Evolutionary conservation across 1,139 yeast species (phyloP), one percentile per base, ranked within the genome.

Genomic region (Candida dubliniensis): DNA sequence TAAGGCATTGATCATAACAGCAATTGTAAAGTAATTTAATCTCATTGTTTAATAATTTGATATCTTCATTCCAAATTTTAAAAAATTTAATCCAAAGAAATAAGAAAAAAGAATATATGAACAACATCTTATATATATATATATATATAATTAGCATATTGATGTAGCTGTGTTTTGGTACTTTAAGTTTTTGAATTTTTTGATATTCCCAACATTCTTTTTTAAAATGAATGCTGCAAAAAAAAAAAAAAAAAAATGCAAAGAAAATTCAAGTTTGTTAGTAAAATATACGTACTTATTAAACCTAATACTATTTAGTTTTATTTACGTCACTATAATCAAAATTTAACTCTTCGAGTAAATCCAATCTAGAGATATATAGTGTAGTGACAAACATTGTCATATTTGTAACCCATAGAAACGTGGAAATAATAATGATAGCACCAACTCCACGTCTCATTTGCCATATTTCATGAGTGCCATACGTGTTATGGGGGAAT

Each of bases 381-480:
- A 68, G 52, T 0, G 76, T 69, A 8, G 77, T 72, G 12, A 69
- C 47, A 45, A 70, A 72, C 66, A 69, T 68, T 4, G 68, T 66
- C 45, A 71, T 53, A 43, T 68, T 69, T 25, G 60, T 57, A 10
- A 71, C 48, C 79, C 79, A 74, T 18, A 71, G 43, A 38, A 74
- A 67, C 4, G 72, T 66, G 2, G 75, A 69, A 4, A 72, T 58
- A 6, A 71, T 69, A 12, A 69, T 59, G 32, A 74, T 67, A 0
- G 74, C 66, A 30, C 72, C 66, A 33, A 69, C 56, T 2, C 74
- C 74, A 47, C 62, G 63, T 39, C 78, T 53, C 49, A 68, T 54
- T 15, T 48, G 51, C 55, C 78, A 74, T 4, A 66, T 52, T 12
- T 59, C 46, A 1, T 41, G 27, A 2, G 50, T 50, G 2, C 50